These are phyloP conservation scores for Crepidotus variabilis DNA, from an alignment of 768 basidiomycete genomes.

Conservation along the genomic window DNA sequence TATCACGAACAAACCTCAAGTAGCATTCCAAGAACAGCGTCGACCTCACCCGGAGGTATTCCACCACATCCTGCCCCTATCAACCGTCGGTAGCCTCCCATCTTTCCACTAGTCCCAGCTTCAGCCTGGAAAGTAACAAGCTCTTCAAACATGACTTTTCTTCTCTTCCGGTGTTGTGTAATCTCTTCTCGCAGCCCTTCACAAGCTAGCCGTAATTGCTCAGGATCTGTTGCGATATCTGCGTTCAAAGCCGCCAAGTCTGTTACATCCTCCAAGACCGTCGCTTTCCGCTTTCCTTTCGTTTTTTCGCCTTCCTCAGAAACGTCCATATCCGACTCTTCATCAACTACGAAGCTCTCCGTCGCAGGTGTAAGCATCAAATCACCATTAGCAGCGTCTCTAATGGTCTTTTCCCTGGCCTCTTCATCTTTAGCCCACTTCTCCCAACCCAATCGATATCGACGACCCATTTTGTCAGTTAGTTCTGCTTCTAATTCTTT, in stretches of 20 bases:
- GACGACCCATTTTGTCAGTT: constrained; percentile 69
- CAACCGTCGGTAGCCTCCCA: constrained; percentile 84
- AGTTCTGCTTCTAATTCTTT: constrained; percentile 64
- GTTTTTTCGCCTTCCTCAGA: constrained; percentile 38
- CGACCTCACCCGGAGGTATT: constrained; percentile 81
- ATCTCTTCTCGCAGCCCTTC: constrained; percentile 65
- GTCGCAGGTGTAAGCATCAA: constrained; percentile 43
- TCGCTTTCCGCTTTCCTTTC: constrained; percentile 54
- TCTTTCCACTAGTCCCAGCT: constrained; percentile 84
- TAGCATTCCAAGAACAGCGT: constrained; percentile 78
- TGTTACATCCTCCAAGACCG: constrained; percentile 52
- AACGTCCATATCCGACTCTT: constrained; percentile 36
- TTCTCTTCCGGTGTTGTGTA: constrained; percentile 57
- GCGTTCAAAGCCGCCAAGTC: constrained; percentile 60
- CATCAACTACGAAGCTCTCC: constrained; percentile 42
- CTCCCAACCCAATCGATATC: constrained; percentile 87
- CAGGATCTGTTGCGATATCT: constrained; percentile 55
- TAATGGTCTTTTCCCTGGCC: constrained; percentile 64
- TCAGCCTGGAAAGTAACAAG: constrained; percentile 83
- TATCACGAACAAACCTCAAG: constrained; percentile 57
- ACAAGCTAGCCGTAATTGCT: constrained; percentile 50
- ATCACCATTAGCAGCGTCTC: constrained; percentile 58
- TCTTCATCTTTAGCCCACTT: constrained; percentile 90
- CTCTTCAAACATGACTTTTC: constrained; percentile 70
- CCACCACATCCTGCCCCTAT: constrained; percentile 92